Evolutionary conservation across 805 yeast species (phyloP), one percentile per base, ranked within the genome.

Genomic region (Hyphopichia homilentoma): DNA sequence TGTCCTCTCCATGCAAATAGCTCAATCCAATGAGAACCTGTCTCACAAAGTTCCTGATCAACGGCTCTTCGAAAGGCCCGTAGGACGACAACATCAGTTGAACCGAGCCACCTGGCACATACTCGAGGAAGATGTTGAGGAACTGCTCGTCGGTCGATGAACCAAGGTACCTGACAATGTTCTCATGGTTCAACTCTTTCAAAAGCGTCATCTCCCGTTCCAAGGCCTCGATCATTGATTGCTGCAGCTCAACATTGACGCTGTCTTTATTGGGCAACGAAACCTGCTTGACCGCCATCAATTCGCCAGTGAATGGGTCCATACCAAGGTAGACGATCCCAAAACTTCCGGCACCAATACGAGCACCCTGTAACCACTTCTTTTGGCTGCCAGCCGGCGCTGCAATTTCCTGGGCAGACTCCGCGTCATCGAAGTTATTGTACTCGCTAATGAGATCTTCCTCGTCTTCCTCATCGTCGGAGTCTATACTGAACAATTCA

Each of bases 231-330:
- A 84, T 75, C 82, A 88, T 80, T 4, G 70, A 56, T 21, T 49
- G 48, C 30, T 58, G 61, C 38, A 49, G 46, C 27, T 57, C 61
- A 26, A 33, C 35, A 21, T 48, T 38, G 28, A 65, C 41, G 33
- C 64, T 30, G 13, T 50, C 70, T 21, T 66, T 64, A 21, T 62
- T 57, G 2, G 84, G 81, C 12, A 89, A 54, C 29, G 81, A 83
- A 1, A 93, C 96, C 54, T 89, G 96, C 52, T 93, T 93, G 13
- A 93, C 96, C 1, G 97, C 98, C 95, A 90, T 86, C 32, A 93
- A 67, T 52, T 88, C 97, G 26, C 98, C 98, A 0, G 95, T 88
- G 21, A 81, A 59, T 1, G 95, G 84, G 52, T 89, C 86, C 79
- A 93, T 79, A 0, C 97, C 98, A 22, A 93, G 63, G 41, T 83